Evolutionary conservation across 2,329 filamentous ascomycete species (phyloP), one percentile per base, ranked within the genome.

Genomic region (Arachnomyces sp.): DNA sequence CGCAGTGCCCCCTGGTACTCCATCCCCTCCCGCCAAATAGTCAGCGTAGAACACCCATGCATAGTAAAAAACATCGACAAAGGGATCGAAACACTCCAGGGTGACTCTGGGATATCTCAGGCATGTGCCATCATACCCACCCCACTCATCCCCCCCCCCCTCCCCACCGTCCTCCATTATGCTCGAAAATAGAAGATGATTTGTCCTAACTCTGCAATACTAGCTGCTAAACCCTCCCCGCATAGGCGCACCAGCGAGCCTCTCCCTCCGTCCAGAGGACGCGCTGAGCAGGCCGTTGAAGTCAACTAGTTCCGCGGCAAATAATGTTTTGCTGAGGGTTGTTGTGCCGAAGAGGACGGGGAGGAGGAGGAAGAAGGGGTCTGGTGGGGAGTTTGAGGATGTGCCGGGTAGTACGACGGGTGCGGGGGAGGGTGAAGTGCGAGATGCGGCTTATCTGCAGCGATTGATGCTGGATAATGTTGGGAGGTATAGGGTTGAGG

Each of bases 331-430:
- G 14, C 71, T 98, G 39, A 89, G 88, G 58, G 73, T 98, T 40
- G 88, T 82, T 0, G 78, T 96, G 1, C 90, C 92, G 0, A 92
- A 81, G 60, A 73, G 86, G 41, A 95, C 88, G 2, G 89, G 89
- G 2, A 77, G 87, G 44, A 94, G 84, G 63, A 77, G 89, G 43
- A 94, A 89, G 65, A 73, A 81, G 50, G 88, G 86, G n/a, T 79
- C 78, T 4, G 59, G 80, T 40, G 81, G 72, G 3, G 79, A 82
- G 0, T 90, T 79, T 55, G 63, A 70, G 31, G 70, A 70, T 3
- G 63, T 68, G 37, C 28, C 62, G 4, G 54, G 66, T 9, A 47
- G 63, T n/a, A n/a, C n/a, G n/a, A n/a, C n/a, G n/a, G n/a, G n/a
- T n/a, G n/a, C n/a, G n/a, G n/a, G n/a, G 12, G 34, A 56, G 2